Base-by-base conservation (phyloP, 2,329 filamentous ascomycete species). In the Nectriaceae sp. region DNA sequence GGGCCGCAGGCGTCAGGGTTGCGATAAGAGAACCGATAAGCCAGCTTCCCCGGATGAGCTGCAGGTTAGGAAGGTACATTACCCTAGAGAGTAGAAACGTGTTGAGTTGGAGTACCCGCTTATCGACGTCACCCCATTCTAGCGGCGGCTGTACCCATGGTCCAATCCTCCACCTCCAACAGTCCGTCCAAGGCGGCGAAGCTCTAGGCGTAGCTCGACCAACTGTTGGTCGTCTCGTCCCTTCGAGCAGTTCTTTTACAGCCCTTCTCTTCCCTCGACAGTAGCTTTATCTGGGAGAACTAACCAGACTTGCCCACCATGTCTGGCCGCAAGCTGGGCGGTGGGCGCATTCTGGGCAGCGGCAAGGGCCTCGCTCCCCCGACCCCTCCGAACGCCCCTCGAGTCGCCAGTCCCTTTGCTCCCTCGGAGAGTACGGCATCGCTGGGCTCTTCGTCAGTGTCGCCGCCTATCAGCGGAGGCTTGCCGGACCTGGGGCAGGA, bases 281-380 rank as follows among this genome's bases (percentile, higher is more conserved):
- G 38, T 40, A n/a, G n/a, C n/a, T n/a, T 16, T 16, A 19, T 31
- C 18, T 18, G 31, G 31, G 20, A 39, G 22, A n/a, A 43, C 26
- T 37, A 37, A 10, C 20, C 19, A n/a, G 40, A 43, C n/a, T n/a
- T 22, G 19, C 33, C 15, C 54, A 53, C 62, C 70, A 96, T 96
- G 90, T 88, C 90, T 63, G 81, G 82, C 70, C 85, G 89, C 76
- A 92, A 88, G 77, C 82, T 97, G 70, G 93, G 93, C 72, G 92
- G 93, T 73, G 93, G 93, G 69, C 85, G 93, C 75, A 86, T 97
- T 65, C 77, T 97, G 63, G 93, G 93, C 64, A 95, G 82, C 74
- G 90, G 90, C 63, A 90, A 87, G 71, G 85, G 87, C 63, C 83
- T 96, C 63, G 88, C 86, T 60, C 88, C 90, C 63, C 78, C 81